Evolutionary conservation across 164 flowering plant genomes (phyloP), one percentile per base, ranked within the genome.

Genomic region (Cinnamomum micranthum): DNA sequence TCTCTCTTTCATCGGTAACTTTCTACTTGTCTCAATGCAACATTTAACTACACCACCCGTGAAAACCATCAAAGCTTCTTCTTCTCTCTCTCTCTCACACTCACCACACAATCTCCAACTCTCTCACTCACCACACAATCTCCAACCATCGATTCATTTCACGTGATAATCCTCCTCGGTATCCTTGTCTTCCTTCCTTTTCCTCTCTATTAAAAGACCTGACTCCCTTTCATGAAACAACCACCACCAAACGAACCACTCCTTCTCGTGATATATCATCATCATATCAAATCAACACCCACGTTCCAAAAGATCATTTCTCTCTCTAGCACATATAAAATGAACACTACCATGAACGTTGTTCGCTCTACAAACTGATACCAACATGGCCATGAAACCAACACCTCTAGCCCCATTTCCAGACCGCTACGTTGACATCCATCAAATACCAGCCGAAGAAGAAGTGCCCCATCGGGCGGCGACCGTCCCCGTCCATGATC

Each of bases 381-480:
- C 20, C 63, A 78, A 77, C 73, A 83, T 83, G 88, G 87, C 82
- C 24, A 73, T 27, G 68, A 73, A 52, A 76, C 69, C 71, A 68
- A 58, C 70, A 62, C 66, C 80, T 68, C 75, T 81, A 58, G 73
- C 55, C 66, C 70, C 83, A n/a, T 58, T 52, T 24, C 60, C 67
- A 10, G 74, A 78, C 58, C 84, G 84, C 65, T 85, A 83, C 47
- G 79, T 86, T 0, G 96, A 91, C 41, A 84, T 91, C 74, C 92
- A 88, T 74, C 87, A 87, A 75, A 86, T 81, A 27, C 41, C 79
- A 5, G 80, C 76, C 0, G 85, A 87, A 73, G 88, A 86, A 65
- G 85, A 85, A 22, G 86, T 82, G 50, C 68, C 19, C 33, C 47
- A 41, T 41, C 47, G 0, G 47, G 47, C 11, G 2, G 2, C 47